Evolutionary conservation across 495 filamentous ascomycete genomes (phyloP).

Genomic region (Neurospora sp.): DNA sequence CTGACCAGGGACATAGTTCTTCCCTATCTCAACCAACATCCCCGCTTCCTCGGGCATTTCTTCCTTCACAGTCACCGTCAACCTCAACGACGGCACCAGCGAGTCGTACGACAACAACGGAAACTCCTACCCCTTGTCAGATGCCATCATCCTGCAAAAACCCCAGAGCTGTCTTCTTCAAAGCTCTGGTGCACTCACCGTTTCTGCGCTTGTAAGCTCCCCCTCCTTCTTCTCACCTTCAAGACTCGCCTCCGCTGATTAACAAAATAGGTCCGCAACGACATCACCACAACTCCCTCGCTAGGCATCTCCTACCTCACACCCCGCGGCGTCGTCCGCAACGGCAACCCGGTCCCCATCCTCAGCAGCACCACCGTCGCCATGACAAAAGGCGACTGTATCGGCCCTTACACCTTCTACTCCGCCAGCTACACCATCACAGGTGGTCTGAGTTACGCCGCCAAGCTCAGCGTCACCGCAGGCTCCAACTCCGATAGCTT

Average conservation of each 20-base stretch:
- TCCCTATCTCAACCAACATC: constrained; percentile 30
- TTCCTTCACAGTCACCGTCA: constrained; percentile 32
- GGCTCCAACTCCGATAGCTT: constrained; percentile 31
- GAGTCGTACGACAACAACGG: constrained; percentile 38
- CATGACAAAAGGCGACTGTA: constrained; percentile 39
- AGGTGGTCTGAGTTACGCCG: constrained; percentile 35
- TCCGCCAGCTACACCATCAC: constrained; percentile 35
- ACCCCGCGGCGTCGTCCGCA: constrained; percentile 24
- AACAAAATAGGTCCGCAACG: constrained; percentile 36
- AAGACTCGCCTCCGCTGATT: not conserved
- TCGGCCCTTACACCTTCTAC: constrained; percentile 45
- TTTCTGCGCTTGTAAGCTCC: constrained; percentile 28
- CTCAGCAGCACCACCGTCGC: constrained; percentile 30
- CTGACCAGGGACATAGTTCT: constrained; percentile 27
- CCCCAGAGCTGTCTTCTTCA: constrained; percentile 38
- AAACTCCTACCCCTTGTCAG: constrained; percentile 31
- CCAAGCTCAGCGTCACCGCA: constrained; percentile 37
- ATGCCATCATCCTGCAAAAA: constrained; percentile 34
- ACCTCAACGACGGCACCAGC: constrained; percentile 30
- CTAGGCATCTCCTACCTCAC: constrained; percentile 40
- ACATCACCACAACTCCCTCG: constrained; percentile 28
- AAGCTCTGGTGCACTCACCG: constrained; percentile 27
- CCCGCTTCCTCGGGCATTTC: constrained; percentile 33
- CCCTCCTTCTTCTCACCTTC: not conserved
- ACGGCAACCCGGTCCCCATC: constrained; percentile 36